These are phyloP conservation scores for Monosporascus sp. DNA, from an alignment of 2,329 filamentous ascomycete genomes.

Conservation along the genomic window DNA sequence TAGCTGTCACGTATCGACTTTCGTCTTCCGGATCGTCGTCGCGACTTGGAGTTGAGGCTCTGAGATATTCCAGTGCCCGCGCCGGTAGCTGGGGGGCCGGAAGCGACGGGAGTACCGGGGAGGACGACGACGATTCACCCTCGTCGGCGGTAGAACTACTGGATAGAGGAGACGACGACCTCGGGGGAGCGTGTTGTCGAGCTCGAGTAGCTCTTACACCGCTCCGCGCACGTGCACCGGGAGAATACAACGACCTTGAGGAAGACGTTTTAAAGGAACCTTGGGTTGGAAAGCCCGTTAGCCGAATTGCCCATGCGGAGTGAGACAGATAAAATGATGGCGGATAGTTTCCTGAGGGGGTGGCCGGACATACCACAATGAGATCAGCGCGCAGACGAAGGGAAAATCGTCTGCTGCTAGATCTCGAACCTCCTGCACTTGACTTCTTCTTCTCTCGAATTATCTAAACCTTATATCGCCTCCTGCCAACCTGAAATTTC, in stretches of 20 bases:
- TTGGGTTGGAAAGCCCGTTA: conserved; percentile 15
- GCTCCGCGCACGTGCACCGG: conserved; percentile 60
- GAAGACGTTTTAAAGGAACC: conserved; percentile 52
- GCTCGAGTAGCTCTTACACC: conserved; percentile 36
- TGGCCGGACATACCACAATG: conserved; percentile 21
- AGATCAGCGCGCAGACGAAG: conserved; percentile 60
- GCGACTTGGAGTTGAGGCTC: conserved; percentile 38
- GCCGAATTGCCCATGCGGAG: background rate
- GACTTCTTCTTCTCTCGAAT: conserved; percentile 4
- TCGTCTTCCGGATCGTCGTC: conserved; percentile 28
- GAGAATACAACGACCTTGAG: conserved; percentile 46
- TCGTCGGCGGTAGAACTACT: conserved; percentile 56
- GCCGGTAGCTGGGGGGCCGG: conserved; percentile 54
- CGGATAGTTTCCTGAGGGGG: background rate
- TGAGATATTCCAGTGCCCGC: conserved; percentile 49
- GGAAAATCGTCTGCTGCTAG: conserved; percentile 55
- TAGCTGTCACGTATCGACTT: conserved; percentile 61
- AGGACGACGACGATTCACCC: conserved; percentile 45
- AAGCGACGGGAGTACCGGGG: conserved; percentile 54
- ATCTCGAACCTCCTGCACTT: conserved; percentile 34
- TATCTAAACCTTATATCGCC: background rate
- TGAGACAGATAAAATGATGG: background rate
- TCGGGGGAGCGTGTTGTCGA: conserved; percentile 33
- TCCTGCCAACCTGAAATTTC: background rate
- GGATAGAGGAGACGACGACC: conserved; percentile 54